Conservation (phyloP, 2,329 filamentous ascomycete species). For the Chaetomiaceae sp. region DNA sequence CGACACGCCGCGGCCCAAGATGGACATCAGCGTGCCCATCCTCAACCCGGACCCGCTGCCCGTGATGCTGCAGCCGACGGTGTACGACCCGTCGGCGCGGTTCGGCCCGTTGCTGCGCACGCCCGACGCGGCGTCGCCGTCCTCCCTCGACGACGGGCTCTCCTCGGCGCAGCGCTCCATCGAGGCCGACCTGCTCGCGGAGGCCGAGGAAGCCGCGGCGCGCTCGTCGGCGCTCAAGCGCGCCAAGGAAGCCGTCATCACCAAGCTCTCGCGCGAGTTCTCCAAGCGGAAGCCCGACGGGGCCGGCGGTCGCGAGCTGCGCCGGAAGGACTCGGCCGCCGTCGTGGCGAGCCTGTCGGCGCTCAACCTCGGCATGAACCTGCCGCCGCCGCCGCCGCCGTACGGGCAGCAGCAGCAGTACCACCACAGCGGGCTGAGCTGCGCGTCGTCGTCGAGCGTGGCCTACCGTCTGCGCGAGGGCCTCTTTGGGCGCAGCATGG, state of each 20-base stretch:
- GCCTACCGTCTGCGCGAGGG: constrained; percentile 37
- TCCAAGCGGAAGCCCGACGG: constrained; percentile 11
- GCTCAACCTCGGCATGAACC: constrained; percentile 17
- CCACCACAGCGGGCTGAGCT: constrained; percentile 6
- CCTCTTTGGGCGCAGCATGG: constrained; percentile 35
- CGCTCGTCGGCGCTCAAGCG: constrained; percentile 50
- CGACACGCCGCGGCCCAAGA: constrained; percentile 16
- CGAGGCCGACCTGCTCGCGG: constrained; percentile 49
- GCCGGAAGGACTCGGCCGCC: constrained; percentile 28
- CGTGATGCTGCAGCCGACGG: constrained; percentile 49
- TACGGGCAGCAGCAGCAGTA: not conserved
- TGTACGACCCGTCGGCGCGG: constrained; percentile 43
- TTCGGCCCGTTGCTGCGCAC: constrained; percentile 10
- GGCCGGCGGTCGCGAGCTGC: not conserved
- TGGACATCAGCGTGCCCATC: constrained; percentile 45
- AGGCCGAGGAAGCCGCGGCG: constrained; percentile 52
- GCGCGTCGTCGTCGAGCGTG: constrained; percentile 31
- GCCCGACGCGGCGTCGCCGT: constrained; percentile 1
- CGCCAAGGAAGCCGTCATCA: constrained; percentile 55
- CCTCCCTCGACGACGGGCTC: constrained; percentile 37
- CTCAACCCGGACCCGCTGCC: constrained; percentile 43
- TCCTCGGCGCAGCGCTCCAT: constrained; percentile 53
- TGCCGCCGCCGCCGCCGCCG: not conserved
- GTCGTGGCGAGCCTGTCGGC: constrained; percentile 29
- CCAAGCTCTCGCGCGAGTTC: constrained; percentile 52